Percentiles rank a stretch among this genome's conserved stretches.
Evolutionary conservation across 2,329 filamentous ascomycete genomes (phyloP).

Genomic region (Bimuria novae-zelandiae): DNA sequence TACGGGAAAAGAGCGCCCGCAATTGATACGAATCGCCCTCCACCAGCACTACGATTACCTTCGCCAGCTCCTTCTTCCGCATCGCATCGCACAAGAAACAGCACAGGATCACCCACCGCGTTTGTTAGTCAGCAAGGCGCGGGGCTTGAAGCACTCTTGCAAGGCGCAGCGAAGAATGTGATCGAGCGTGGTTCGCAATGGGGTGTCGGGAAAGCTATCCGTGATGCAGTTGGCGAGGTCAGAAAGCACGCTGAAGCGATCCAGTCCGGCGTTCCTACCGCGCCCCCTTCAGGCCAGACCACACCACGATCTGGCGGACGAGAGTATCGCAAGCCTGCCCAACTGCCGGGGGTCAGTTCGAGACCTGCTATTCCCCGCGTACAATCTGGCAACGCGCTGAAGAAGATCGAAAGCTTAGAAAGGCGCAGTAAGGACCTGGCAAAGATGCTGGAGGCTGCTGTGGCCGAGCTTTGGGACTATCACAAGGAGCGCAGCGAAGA

Average conservation of each 20-base stretch:
- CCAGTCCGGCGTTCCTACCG: slow-evolving; percentile 49
- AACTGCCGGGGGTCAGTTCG: slow-evolving; percentile 15
- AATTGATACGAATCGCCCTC: slow-evolving; percentile 25
- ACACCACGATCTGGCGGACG: slow-evolving; percentile 41
- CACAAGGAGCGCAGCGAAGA: slow-evolving; percentile 57
- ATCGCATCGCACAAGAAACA: slow-evolving; percentile 32
- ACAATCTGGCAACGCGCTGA: slow-evolving; percentile 28
- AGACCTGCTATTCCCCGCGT: slow-evolving; percentile 27
- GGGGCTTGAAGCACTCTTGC: slow-evolving; percentile 71
- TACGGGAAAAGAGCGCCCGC: slow-evolving; percentile 61
- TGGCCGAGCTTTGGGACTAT: slow-evolving; percentile 65
- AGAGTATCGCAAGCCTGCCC: slow-evolving; percentile 40
- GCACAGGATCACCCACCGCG: slow-evolving; percentile 32
- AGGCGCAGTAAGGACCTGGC: slow-evolving; percentile 69
- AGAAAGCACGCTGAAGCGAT: slow-evolving; percentile 73
- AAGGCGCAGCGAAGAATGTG: slow-evolving; percentile 76
- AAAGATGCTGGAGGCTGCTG: slow-evolving; percentile 68
- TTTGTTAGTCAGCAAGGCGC: slow-evolving; percentile 36
- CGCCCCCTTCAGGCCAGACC: slow-evolving; percentile 24
- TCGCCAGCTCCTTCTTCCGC: slow-evolving; percentile 31
- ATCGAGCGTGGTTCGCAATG: slow-evolving; percentile 75
- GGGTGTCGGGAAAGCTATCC: slow-evolving; percentile 78
- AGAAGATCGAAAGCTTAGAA: slow-evolving; percentile 57
- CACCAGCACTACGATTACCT: slow-evolving; percentile 35
- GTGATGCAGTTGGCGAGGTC: slow-evolving; percentile 81